A percentile compares a stretch with the other conserved stretches of the same genome.
Evolutionary conservation across 164 flowering plant genomes (phyloP).

Genomic region (Annona squamosa): DNA sequence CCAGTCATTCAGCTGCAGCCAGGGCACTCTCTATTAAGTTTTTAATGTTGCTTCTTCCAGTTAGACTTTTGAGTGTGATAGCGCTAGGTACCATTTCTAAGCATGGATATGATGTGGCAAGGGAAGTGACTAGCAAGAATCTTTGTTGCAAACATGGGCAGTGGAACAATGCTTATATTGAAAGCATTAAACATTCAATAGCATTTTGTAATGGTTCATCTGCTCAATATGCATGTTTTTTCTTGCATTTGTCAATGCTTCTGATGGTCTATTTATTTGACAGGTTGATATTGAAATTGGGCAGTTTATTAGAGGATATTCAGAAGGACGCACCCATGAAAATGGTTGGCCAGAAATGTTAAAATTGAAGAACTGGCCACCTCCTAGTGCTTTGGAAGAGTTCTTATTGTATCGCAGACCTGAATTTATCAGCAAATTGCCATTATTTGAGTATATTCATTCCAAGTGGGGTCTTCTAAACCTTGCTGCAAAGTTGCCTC

Average conservation of each 20-base stretch:
- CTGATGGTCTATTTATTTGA: constrained; percentile 14
- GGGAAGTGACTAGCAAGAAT: too few species aligned
- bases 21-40: too few species aligned
- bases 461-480: constrained; percentile 93
- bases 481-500: constrained; percentile 90
- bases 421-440: constrained; percentile 76
- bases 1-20: too few species aligned
- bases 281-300: constrained; percentile 75
- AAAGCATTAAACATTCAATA: too few species aligned
- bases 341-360: constrained; percentile 69
- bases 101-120: too few species aligned
- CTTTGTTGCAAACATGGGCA: too few species aligned
- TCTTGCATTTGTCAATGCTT: background rate
- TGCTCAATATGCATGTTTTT: background rate
- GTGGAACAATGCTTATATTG: too few species aligned
- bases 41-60: too few species aligned
- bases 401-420: constrained; percentile 78
- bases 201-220: too few species aligned
- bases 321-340: constrained; percentile 58
- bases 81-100: too few species aligned
- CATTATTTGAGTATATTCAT: constrained; percentile 87
- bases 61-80: too few species aligned
- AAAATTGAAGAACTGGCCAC: constrained; percentile 86
- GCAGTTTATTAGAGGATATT: constrained; percentile 79
- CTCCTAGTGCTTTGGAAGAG: constrained; percentile 84